These are phyloP conservation scores for Guyanaporus albipodus DNA, from an alignment of 768 basidiomycete species.

Conservation along the genomic window DNA sequence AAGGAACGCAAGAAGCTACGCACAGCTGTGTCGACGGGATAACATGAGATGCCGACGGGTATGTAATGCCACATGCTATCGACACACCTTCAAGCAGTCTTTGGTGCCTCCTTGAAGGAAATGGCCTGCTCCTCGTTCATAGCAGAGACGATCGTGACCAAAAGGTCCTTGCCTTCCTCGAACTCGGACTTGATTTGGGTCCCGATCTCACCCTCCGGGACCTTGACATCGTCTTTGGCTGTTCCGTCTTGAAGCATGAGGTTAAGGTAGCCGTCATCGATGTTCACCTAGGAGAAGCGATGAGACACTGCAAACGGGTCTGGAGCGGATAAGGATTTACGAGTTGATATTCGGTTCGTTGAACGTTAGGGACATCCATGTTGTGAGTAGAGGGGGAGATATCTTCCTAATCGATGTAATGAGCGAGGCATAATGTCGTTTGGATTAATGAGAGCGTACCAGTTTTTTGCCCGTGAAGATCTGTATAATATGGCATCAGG, in stretches of 20 bases:
- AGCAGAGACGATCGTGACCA: conserved; percentile 81
- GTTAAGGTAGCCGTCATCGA: conserved; percentile 95
- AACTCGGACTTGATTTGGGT: conserved; percentile 63
- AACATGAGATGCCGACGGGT: too few relatives aligned
- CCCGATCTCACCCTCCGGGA: conserved; percentile 86
- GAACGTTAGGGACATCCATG: conserved; percentile 98
- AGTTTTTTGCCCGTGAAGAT: conserved; percentile 99
- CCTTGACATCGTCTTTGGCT: conserved; percentile 89
- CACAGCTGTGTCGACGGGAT: background rate
- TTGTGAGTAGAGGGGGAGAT: conserved; percentile 98
- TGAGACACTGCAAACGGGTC: conserved; percentile 2
- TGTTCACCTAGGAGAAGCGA: conserved; percentile 54
- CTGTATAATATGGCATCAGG: conserved; percentile 38
- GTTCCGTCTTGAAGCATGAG: conserved; percentile 79
- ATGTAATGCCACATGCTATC: background rate
- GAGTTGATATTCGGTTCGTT: conserved; percentile 86
- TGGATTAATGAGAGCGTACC: conserved; percentile 42
- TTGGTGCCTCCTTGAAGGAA: conserved; percentile 86
- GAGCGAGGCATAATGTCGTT: conserved; percentile 1
- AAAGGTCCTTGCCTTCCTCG: conserved; percentile 82
- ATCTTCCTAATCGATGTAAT: conserved; percentile 66
- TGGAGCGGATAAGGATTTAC: conserved; percentile 38
- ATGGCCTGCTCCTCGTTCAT: conserved; percentile 95
- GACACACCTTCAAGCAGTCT: conserved; percentile 36
- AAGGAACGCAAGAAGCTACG: conserved; percentile 5